phyloP scores from a whole-genome alignment of 805 yeast species.

The Jamesozyma jinghongensis region DNA sequence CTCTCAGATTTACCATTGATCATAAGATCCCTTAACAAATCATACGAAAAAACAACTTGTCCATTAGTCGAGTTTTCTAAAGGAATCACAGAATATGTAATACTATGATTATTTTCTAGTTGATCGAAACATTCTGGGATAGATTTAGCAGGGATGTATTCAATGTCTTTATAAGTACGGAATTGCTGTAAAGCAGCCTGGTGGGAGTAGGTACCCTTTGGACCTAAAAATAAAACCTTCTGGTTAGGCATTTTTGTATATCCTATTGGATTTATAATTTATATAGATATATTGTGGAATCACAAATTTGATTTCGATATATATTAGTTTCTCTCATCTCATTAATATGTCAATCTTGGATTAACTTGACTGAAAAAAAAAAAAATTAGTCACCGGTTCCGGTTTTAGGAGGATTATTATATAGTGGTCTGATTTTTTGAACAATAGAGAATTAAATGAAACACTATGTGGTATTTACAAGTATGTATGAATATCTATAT shows the following conservation, averaged over 20 bases:
- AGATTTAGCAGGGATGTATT: constrained; percentile 26
- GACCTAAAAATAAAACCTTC: constrained; percentile 78
- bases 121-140: constrained; percentile 57
- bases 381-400: too few species aligned
- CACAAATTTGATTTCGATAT: too few species aligned
- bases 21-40: constrained; percentile 62
- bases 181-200: constrained; percentile 62
- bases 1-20: constrained; percentile 4
- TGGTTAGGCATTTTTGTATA: too few species aligned
- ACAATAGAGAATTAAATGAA: too few species aligned
- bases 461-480: too few species aligned
- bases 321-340: too few species aligned
- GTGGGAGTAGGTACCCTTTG: constrained; percentile 87
- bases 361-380: too few species aligned
- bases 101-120: constrained; percentile 35
- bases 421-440: too few species aligned
- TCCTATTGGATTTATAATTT: neutral
- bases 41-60: constrained; percentile 79
- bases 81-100: constrained; percentile 76
- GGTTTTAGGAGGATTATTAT: too few species aligned
- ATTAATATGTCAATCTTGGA: too few species aligned
- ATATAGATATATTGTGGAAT: too few species aligned
- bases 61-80: constrained; percentile 94
- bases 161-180: constrained; percentile 27
- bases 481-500: too few species aligned